A percentile compares a stretch with the other conserved stretches of the same genome.
Conservation (phyloP, 108 stramenopile genomes). For the Aurantiochytrium sp. region DNA sequence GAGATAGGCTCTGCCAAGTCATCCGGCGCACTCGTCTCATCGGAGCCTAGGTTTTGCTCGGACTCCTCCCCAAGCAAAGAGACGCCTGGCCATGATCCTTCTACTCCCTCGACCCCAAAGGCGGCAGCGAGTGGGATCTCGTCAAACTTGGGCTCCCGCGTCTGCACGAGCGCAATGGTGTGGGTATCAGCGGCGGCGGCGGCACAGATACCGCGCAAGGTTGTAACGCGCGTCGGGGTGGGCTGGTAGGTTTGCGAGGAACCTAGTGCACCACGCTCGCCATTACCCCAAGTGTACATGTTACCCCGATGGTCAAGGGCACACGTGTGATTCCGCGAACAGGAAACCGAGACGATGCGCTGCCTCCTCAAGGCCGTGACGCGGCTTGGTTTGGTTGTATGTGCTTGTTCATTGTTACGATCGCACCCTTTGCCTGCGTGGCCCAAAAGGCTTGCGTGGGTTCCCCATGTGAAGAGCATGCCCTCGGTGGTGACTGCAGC, state of each 20-base stretch:
- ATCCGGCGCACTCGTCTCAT: background rate
- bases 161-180: background rate
- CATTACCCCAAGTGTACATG: background rate
- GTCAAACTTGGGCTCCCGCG: background rate
- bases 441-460: background rate
- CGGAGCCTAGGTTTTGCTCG: background rate
- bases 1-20: background rate
- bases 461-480: background rate
- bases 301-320: background rate
- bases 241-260: background rate
- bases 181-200: background rate
- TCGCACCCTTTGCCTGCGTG: background rate
- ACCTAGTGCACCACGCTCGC: background rate
- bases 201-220: background rate
- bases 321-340: background rate
- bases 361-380: background rate
- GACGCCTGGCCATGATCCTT: background rate
- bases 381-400: background rate
- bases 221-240: background rate
- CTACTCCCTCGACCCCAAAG: too few species aligned
- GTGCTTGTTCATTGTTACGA: background rate
- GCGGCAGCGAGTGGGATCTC: background rate
- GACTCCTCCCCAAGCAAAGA: background rate
- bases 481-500: slow-evolving; percentile 5
- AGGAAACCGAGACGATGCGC: background rate